Base-by-base conservation (phyloP, 2,329 filamentous ascomycete genomes). In the Microdochium trichocladiopsis region DNA sequence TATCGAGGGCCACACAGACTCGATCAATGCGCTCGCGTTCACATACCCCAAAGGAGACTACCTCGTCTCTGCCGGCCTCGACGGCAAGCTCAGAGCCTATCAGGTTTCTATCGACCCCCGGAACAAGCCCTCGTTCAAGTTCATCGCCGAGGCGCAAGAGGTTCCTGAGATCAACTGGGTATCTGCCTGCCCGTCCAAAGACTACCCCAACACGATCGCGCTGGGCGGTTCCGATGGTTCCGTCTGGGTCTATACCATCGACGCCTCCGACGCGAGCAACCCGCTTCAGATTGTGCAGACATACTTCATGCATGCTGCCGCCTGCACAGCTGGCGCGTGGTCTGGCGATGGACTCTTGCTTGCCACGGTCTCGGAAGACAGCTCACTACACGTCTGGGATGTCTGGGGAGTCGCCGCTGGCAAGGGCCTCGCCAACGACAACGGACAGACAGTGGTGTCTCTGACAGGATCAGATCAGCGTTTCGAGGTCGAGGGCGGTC, bases 161-260 rank as follows among this genome's bases (percentile, higher is more conserved):
- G 93, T 96, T 10, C 88, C 95, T 61, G 93, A 97, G 71, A 87
- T 99, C 63, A 95, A 94, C 74, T 99, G 93, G 92, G 71, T 97
- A 31, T 71, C 77, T 1, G 72, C 90, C 0, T 95, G 89, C 65
- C 91, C 92, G 1, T 77, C 85, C 55, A 69, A 83, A 12, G 72
- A 76, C 5, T 83, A 89, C 65, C 82, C 87, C 55, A 95, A 96
- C 71, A 84, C 90, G 9, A 66, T 99, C 56, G 94, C 94, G 0
- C 74, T 99, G 8, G 94, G 94, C 53, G 91, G 91, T 31, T 88
- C 81, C 33, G 92, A 99, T 66, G 94, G 94, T 52, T 92, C 86
- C 50, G 91, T 96, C 43, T 99, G 94, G 94, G 87, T 99, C 10
- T 96, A 96, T 73, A 86, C 84, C n/a, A 79, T 97, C 63, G 86